These are phyloP conservation scores for Lunasporangiospora selenospora DNA, from an alignment of 192 early-diverging fungal genomes.

Conservation along the genomic window DNA sequence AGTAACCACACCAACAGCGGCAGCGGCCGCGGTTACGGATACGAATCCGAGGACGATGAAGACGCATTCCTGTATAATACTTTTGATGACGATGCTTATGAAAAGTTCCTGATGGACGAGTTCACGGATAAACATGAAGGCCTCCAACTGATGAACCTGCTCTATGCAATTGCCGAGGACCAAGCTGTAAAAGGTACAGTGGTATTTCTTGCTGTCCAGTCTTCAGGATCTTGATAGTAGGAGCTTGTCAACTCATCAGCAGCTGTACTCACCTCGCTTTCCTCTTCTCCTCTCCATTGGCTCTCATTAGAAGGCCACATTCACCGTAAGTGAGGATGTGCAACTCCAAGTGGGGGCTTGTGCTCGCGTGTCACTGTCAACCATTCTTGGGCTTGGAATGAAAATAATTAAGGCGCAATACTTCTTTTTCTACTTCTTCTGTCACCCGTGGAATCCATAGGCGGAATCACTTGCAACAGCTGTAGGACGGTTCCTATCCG, in stretches of 20 bases:
- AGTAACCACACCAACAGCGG: too few species aligned
- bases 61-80: slow-evolving; percentile 15
- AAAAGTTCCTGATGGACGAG: slow-evolving; percentile 51
- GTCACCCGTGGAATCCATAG: slow-evolving; percentile 26
- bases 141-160: slow-evolving; percentile 74
- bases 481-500: slow-evolving; percentile 88
- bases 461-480: slow-evolving; percentile 93
- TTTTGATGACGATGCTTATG: slow-evolving; percentile 49
- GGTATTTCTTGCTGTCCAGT: neutral
- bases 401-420: slow-evolving; percentile 11
- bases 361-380: too few species aligned
- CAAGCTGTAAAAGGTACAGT: slow-evolving; percentile 80
- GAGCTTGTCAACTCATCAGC: too few species aligned
- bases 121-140: slow-evolving; percentile 63
- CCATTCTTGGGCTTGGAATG: slow-evolving; percentile 58
- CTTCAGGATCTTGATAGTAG: too few species aligned
- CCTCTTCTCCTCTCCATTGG: neutral
- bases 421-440: neutral
- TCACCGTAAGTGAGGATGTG: slow-evolving; percentile 52
- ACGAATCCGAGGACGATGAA: slow-evolving; percentile 25
- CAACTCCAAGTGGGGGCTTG: neutral
- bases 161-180: slow-evolving; percentile 88
- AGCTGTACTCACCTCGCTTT: neutral
- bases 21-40: neutral
- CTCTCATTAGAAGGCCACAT: slow-evolving; percentile 55